Conservation (phyloP, 805 yeast genomes). For the Candida anglica region DNA sequence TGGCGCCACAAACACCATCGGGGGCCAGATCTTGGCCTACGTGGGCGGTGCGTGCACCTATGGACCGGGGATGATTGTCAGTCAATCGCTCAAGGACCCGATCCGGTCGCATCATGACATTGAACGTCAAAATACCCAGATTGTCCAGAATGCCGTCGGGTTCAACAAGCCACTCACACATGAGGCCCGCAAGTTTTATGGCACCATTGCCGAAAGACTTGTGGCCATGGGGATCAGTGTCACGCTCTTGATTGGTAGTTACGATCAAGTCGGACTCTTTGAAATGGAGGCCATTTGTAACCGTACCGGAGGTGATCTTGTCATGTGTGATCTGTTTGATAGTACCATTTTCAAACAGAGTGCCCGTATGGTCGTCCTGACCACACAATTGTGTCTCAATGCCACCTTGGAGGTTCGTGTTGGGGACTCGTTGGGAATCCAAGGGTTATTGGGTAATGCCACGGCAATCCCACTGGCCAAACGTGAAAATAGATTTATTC, state of each 20-base stretch:
- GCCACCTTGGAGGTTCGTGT: conserved; percentile 56
- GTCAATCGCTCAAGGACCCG: conserved; percentile 54
- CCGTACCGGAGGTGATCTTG: conserved; percentile 60
- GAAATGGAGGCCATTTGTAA: conserved; percentile 61
- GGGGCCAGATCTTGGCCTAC: conserved; percentile 53
- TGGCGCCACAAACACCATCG: conserved; percentile 42
- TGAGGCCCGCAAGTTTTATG: conserved; percentile 45
- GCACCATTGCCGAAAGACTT: conserved; percentile 43
- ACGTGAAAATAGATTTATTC: conserved; percentile 18
- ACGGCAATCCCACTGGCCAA: conserved; percentile 36
- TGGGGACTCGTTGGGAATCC: conserved; percentile 46
- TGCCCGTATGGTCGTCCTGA: conserved; percentile 47
- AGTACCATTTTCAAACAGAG: conserved; percentile 70
- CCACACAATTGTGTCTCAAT: conserved; percentile 44
- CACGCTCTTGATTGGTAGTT: conserved; percentile 59
- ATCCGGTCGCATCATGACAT: conserved; percentile 66
- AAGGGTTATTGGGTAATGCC: conserved; percentile 64
- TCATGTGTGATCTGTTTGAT: conserved; percentile 61
- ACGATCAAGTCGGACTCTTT: conserved; percentile 64
- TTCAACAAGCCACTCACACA: conserved; percentile 14
- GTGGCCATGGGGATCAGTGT: conserved; percentile 51
- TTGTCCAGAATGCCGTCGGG: conserved; percentile 16
- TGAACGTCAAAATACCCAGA: conserved; percentile 37
- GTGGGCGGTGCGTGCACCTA: conserved; percentile 63
- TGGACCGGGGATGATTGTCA: conserved; percentile 63